Evolutionary conservation across 2,329 filamentous ascomycete species (phyloP).

Genomic region (Beauveria sp.): DNA sequence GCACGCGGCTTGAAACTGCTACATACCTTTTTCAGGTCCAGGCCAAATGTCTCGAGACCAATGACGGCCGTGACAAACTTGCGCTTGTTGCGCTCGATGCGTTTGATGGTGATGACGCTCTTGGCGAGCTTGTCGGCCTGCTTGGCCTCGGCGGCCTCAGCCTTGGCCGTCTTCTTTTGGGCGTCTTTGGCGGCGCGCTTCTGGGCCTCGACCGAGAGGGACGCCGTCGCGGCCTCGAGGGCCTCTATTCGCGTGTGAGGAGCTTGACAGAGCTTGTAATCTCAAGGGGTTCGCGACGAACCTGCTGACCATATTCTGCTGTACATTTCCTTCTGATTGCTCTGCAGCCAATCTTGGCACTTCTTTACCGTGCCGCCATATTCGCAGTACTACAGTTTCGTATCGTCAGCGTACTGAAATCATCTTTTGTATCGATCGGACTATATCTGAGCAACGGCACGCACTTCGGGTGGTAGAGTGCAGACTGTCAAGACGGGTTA

Average conservation of each 20-base stretch:
- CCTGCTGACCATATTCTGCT: slow-evolving; percentile 77
- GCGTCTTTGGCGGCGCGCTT: slow-evolving; percentile 94
- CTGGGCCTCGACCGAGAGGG: slow-evolving; percentile 82
- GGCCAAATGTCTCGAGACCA: slow-evolving; percentile 80
- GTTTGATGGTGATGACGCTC: slow-evolving; percentile 83
- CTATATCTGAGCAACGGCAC: slow-evolving; percentile 5
- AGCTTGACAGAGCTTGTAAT: background rate
- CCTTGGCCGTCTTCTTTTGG: slow-evolving; percentile 93
- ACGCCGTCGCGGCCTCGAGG: slow-evolving; percentile 73
- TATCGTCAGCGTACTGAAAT: slow-evolving; percentile 15
- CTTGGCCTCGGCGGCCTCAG: slow-evolving; percentile 76
- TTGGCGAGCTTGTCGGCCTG: slow-evolving; percentile 75
- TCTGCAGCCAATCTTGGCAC: slow-evolving; percentile 91
- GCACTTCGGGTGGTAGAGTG: slow-evolving; percentile 56
- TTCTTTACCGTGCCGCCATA: slow-evolving; percentile 95
- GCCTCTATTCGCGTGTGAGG: slow-evolving; percentile 48
- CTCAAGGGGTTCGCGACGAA: slow-evolving; percentile 29
- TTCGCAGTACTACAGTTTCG: slow-evolving; percentile 80
- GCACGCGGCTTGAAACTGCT: too few relatives aligned
- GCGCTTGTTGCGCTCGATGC: slow-evolving; percentile 95
- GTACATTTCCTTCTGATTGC: slow-evolving; percentile 67
- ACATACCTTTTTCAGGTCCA: slow-evolving; percentile 79
- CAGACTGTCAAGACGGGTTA: slow-evolving; percentile 40
- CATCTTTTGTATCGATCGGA: background rate
- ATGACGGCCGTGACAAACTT: slow-evolving; percentile 93